Base-by-base conservation (phyloP, 768 basidiomycete genomes). In the Amanita inopinata region DNA sequence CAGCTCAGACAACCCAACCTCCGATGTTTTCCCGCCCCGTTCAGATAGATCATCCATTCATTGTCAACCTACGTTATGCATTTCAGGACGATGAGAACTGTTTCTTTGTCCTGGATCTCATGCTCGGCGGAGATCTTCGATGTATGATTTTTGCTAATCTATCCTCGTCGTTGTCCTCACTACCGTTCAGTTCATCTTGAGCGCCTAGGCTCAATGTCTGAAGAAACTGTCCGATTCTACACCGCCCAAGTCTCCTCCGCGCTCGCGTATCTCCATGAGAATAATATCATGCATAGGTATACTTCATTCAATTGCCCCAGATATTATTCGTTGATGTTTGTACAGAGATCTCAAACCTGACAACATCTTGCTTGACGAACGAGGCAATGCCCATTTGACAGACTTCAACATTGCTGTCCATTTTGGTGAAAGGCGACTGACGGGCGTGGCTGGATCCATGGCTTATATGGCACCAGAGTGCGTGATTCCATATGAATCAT, bases 401-500 rank as follows among this genome's bases (percentile, higher is more conserved):
- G 94, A 99, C 59, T 96, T 99, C 64, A 99, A 99, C 60, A 99
- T 99, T 46, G 94, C 94, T 11, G 91, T 98, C 5, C 94, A 99
- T 61, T 98, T 87, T 57, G 79, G 83, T 3, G 91, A 96, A 45
- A 74, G 87, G 43, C 76, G 83, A 45, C 64, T 91, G 24, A 92
- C 86, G 9, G 91, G 92, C 17, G 86, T 99, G 0, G 94, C 94
- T 17, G 94, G 94, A 6, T 94, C 90, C 39, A 94, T 98, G 93
- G 94, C 94, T 2, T 99, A 99, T 60, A 99, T 99, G 94, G 93
- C 84, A 31, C 83, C 83, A 2, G 81, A 85, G 78, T 82, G 55
- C 42, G 72, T 60, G 33, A 28, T 31, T 33, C 38, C 36, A 45
- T 30, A 2, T 23, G 33, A 28, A 33, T 14, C 34, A 22, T 38